A percentile compares a stretch with the other conserved stretches of the same genome.
phyloP scores from a whole-genome alignment of 768 basidiomycete genomes.

The Tylopilus sp. region DNA sequence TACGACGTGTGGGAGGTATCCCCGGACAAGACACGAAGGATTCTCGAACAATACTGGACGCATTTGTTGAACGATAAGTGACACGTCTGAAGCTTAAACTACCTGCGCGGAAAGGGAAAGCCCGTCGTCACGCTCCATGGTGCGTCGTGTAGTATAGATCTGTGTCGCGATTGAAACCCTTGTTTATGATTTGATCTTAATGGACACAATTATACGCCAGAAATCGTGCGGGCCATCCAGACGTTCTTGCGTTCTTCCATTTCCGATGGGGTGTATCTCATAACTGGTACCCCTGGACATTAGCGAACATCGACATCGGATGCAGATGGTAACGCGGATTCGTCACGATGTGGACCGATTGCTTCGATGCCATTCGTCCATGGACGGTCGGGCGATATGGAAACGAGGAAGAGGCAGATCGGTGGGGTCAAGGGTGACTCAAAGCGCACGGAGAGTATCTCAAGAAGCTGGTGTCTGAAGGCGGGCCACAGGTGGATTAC shows the following conservation, averaged over 20 bases:
- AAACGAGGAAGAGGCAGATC: no score
- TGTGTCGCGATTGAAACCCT: background rate
- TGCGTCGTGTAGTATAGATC: constrained; percentile 9
- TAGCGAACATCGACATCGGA: constrained; percentile 75
- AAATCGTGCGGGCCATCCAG: constrained; percentile 51
- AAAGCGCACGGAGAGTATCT: constrained; percentile 63
- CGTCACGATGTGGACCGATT: no score
- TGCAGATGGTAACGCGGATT: constrained; percentile 64
- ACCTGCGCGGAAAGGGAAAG: constrained; percentile 64
- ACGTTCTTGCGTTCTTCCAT: constrained; percentile 56
- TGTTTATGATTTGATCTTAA: constrained; percentile 66
- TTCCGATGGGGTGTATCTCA: constrained; percentile 71
- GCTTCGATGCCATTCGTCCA: constrained; percentile 80
- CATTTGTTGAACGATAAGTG: no score
- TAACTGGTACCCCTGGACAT: constrained; percentile 66
- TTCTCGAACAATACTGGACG: no score
- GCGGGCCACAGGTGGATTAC: constrained; percentile 62
- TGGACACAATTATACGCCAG: constrained; percentile 58
- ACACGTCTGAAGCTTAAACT: constrained; percentile 73
- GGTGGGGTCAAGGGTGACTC: constrained; percentile 57
- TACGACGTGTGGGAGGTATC: no score
- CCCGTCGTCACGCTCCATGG: constrained; percentile 79
- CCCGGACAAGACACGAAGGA: no score
- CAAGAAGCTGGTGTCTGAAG: constrained; percentile 44
- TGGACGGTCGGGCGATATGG: no score